Conservation (phyloP, 2,329 filamentous ascomycete species). For the Macrophomina pseudophaseolina region DNA sequence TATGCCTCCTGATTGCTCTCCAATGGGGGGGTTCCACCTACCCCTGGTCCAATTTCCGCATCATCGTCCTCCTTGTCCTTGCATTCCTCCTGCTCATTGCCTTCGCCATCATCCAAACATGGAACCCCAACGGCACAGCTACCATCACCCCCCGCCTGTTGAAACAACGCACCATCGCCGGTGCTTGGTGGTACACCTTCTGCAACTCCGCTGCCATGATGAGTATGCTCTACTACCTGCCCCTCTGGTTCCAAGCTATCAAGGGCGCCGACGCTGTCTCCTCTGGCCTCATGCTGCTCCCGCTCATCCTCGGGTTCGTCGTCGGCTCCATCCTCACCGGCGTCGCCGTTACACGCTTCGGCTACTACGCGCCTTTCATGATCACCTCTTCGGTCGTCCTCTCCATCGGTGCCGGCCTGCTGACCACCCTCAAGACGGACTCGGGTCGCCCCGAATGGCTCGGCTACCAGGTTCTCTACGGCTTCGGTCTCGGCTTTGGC, state of each 20-base stretch:
- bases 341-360: conserved; percentile 45
- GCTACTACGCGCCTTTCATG: conserved; percentile 59
- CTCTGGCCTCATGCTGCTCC: conserved; percentile 53
- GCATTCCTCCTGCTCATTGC: conserved; percentile 47
- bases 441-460: conserved; percentile 46
- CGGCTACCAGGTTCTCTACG: conserved; percentile 47
- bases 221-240: conserved; percentile 50
- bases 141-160: conserved; percentile 45
- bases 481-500: conserved; percentile 52
- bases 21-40: conserved; percentile 58
- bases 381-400: conserved; percentile 49
- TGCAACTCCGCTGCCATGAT: conserved; percentile 38
- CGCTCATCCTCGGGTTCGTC: conserved; percentile 52
- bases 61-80: conserved; percentile 54
- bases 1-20: conserved; percentile 56
- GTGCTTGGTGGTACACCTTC: conserved; percentile 48
- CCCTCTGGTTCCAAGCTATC: conserved; percentile 58
- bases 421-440: conserved; percentile 49
- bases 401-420: conserved; percentile 52
- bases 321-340: conserved; percentile 28
- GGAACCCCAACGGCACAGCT: conserved; percentile 44
- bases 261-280: conserved; percentile 52
- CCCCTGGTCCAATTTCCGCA: conserved; percentile 49
- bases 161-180: conserved; percentile 51
- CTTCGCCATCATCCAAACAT: conserved; percentile 50